Evolutionary conservation across 2,329 filamentous ascomycete genomes (phyloP), one percentile per base, ranked within the genome.

Genomic region (Fusarium protoensiforme): DNA sequence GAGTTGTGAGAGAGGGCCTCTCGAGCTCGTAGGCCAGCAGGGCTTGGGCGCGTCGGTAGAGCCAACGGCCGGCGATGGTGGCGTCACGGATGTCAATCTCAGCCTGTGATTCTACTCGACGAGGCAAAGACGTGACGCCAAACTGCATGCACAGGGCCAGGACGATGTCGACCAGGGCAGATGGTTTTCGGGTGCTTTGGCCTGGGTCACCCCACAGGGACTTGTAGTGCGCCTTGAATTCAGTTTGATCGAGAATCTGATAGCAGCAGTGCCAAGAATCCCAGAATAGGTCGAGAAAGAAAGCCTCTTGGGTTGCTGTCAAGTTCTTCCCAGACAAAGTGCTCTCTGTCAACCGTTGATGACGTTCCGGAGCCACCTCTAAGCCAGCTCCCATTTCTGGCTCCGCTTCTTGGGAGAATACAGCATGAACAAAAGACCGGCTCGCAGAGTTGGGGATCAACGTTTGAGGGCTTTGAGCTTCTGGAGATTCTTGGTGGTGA

Each of bases 141-240:
- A 84, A 83, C 74, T 88, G 86, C 81, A 88, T 87, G 66, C 83
- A 85, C 14, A 88, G 64, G 0, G 86, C 87, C 22, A 88, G 74
- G 33, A 88, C 78, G 27, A 88, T 87, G 63, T 88, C 87, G 6
- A 87, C 85, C 1, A 88, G 79, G 1, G 86, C 82, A 5, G 86
- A 88, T 6, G 84, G 80, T 63, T 83, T 83, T 7, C 86, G 80
- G 18, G 69, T 67, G 16, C 65, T 68, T 18, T 48, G 24, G 18
- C 16, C 27, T 4, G 53, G 24, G 6, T 22, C 31, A 9, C 10
- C 27, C 64, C 67, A 70, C 3, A 67, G 60, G 4, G 58, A 64
- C 24, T 36, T 41, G 38, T 70, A 70, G 33, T 67, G 27, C 9
- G 38, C 38, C 35, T 46, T 56, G 48, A 70, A 67, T n/a, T 61